A percentile compares a stretch with the other conserved stretches of the same genome.
Conservation (phyloP, 2,329 filamentous ascomycete genomes). For the Talaromyces sp. region DNA sequence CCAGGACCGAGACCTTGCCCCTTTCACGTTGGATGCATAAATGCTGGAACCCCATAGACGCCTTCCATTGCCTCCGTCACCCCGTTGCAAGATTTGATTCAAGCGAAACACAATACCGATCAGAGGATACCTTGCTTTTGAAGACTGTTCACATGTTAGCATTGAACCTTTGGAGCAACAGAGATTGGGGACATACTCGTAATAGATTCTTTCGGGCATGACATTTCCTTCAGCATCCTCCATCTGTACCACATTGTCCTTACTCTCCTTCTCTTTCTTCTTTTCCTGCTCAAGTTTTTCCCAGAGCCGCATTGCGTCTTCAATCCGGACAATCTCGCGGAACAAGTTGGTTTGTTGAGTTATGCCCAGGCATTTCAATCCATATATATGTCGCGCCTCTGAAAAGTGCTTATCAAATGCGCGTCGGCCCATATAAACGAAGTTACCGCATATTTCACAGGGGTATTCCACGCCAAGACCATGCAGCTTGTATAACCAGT, state of each 20-base stretch:
- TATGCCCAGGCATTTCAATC: slow-evolving; percentile 88
- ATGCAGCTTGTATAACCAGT: slow-evolving; percentile 97
- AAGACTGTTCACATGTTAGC: slow-evolving; percentile 47
- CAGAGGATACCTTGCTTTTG: slow-evolving; percentile 85
- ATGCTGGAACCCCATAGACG: slow-evolving; percentile 9
- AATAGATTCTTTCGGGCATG: slow-evolving; percentile 98
- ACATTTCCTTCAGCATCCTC: slow-evolving; percentile 96
- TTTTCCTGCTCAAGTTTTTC: slow-evolving; percentile 87
- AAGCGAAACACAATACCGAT: slow-evolving; percentile 16
- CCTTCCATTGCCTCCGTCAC: slow-evolving; percentile 1
- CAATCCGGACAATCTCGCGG: slow-evolving; percentile 87
- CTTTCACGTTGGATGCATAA: background rate
- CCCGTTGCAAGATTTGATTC: background rate
- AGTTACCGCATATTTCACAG: slow-evolving; percentile 97
- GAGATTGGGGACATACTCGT: slow-evolving; percentile 55
- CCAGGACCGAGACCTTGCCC: background rate
- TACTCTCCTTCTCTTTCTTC: slow-evolving; percentile 69
- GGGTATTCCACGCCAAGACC: slow-evolving; percentile 90
- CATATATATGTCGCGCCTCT: slow-evolving; percentile 87
- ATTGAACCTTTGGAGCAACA: background rate
- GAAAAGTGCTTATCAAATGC: slow-evolving; percentile 99
- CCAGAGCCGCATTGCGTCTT: slow-evolving; percentile 84
- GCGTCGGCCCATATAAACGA: slow-evolving; percentile 94
- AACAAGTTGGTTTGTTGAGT: slow-evolving; percentile 80
- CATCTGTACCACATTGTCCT: slow-evolving; percentile 92